These are phyloP conservation scores for Cytospora paraplurivora DNA, from an alignment of 2,329 filamentous ascomycete species.

Conservation along the genomic window DNA sequence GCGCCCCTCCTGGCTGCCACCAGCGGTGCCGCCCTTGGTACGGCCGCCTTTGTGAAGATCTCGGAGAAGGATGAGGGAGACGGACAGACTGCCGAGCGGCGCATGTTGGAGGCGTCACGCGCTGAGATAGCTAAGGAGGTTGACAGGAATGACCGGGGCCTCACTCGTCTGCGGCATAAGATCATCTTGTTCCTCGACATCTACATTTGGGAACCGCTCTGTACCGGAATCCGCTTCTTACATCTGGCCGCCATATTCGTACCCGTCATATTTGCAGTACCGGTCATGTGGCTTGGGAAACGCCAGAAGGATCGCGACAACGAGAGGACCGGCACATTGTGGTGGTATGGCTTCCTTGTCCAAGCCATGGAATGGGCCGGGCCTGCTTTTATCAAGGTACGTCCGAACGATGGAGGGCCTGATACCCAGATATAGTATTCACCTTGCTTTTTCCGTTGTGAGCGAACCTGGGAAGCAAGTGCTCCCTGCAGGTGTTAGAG, in stretches of 20 bases:
- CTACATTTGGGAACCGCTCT: conserved; percentile 81
- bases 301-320: conserved; percentile 66
- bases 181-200: conserved; percentile 69
- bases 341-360: conserved; percentile 94
- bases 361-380: conserved; percentile 89
- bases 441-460: no score
- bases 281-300: conserved; percentile 76
- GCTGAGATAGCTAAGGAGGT: conserved; percentile 74
- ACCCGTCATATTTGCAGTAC: conserved; percentile 80
- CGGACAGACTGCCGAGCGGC: conserved; percentile 74
- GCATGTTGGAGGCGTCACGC: conserved; percentile 83
- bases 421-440: neutral
- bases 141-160: conserved; percentile 60
- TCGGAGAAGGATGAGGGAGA: conserved; percentile 56
- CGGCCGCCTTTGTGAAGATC: conserved; percentile 59
- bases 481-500: neutral
- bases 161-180: conserved; percentile 59
- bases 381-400: conserved; percentile 93
- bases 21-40: conserved; percentile 49
- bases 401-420: conserved; percentile 11
- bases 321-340: conserved; percentile 79
- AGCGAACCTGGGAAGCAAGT: neutral
- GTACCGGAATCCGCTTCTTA: conserved; percentile 83
- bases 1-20: conserved; percentile 42
- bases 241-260: conserved; percentile 88